Evolutionary conservation across 169 alveolate genomes (phyloP).

Genomic region (Perkinsus marinus): DNA sequence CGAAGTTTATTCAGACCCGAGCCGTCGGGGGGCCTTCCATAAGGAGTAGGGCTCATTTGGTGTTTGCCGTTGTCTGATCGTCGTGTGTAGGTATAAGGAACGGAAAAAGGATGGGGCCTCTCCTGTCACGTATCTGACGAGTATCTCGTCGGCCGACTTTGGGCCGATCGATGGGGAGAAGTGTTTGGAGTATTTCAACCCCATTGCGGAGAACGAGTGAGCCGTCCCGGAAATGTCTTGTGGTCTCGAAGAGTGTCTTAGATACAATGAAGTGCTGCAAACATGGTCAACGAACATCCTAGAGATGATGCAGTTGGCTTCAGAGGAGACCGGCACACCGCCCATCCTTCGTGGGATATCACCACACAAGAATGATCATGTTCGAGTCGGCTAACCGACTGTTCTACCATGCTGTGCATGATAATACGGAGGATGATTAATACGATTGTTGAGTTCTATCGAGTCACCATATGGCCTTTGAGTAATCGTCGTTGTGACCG

Average conservation of each 20-base stretch:
- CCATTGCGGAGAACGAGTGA: not conserved
- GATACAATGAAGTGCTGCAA: not conserved
- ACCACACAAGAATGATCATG: not conserved
- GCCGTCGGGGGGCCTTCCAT: not conserved
- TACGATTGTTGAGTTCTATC: too few species aligned
- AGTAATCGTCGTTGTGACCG: too few species aligned
- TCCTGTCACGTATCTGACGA: not conserved
- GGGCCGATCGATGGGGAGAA: not conserved
- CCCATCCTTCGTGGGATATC: not conserved
- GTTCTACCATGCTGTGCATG: not conserved
- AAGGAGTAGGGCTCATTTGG: not conserved
- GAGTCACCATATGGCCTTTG: too few species aligned
- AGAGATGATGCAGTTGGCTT: not conserved
- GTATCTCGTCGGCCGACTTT: not conserved
- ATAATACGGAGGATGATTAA: not conserved
- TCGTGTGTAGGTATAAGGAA: not conserved
- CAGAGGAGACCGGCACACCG: not conserved
- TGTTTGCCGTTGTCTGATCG: not conserved
- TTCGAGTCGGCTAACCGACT: not conserved
- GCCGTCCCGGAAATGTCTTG: not conserved
- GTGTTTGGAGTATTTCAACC: not conserved
- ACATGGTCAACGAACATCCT: not conserved
- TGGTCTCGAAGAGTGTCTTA: not conserved
- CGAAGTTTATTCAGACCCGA: not conserved
- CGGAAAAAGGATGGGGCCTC: not conserved